A percentile compares a stretch with the other conserved stretches of the same genome.
phyloP scores from a whole-genome alignment of 1,139 yeast species.

The Pichia sp. region DNA sequence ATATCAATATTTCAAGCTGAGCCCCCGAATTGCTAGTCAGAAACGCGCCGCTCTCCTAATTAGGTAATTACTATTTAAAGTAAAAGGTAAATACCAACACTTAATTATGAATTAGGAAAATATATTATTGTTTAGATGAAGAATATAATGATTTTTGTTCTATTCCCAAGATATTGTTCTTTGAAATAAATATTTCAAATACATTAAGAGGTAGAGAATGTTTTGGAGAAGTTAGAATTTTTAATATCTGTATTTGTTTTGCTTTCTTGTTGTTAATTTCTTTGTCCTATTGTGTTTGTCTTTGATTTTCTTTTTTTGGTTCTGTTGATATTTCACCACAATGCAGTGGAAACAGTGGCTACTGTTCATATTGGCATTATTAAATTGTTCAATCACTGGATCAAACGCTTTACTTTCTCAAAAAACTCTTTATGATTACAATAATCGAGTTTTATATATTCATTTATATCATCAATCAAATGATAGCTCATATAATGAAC shows the following conservation, averaged over 20 bases:
- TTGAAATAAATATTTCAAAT: too few relatives aligned
- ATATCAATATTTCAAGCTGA: too few relatives aligned
- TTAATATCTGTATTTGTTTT: too few relatives aligned
- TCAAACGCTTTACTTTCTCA: constrained; percentile 18
- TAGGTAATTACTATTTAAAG: constrained; percentile 2
- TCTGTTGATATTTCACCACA: background rate
- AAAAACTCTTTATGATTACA: constrained; percentile 37
- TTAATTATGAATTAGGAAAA: background rate
- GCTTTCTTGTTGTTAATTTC: too few relatives aligned
- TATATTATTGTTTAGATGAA: background rate
- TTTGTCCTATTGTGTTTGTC: too few relatives aligned
- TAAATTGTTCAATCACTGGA: background rate
- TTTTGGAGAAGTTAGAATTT: too few relatives aligned
- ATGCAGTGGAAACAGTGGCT: background rate
- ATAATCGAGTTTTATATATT: constrained; percentile 34
- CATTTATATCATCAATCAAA: constrained; percentile 28
- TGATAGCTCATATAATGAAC: background rate
- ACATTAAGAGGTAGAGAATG: too few relatives aligned
- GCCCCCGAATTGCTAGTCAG: too few relatives aligned
- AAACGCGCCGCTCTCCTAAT: background rate
- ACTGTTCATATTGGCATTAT: background rate
- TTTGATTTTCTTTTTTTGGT: background rate
- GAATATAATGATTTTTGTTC: too few relatives aligned
- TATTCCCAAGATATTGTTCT: background rate
- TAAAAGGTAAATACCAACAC: constrained; percentile 7